Base-by-base conservation (phyloP, 2,329 filamentous ascomycete species). In the Niveomyces coronatus region DNA sequence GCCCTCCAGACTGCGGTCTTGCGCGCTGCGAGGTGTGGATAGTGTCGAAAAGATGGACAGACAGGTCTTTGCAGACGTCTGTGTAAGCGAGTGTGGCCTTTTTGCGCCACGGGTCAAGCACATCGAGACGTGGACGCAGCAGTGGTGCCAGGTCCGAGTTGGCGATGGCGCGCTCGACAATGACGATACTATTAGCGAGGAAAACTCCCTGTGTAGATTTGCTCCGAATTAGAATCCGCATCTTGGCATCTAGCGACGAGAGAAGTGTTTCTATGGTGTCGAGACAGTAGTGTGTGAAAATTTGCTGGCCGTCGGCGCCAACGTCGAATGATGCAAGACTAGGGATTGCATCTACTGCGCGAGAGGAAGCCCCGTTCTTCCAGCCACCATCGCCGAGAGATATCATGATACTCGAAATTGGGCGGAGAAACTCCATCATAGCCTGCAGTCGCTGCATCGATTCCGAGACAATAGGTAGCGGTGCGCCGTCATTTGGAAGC, bases 331-430 rank as follows among this genome's bases (percentile, higher is more conserved):
- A 82, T 10, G 78, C 76, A 20, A 87, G 67, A 36, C 80, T 84
- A 0, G 82, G 80, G 15, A 80, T 73, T 19, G 73, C 73, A 29
- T 83, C 76, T 6, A 73, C 75, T 4, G 71, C 71, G 9, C 74
- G 72, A 9, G 71, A 65, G 29, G 68, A 64, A 13, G 66, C 61
- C 9, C 63, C 60, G 15, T 58, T 65, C 4, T 75, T 77, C 91
- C 91, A 98, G 24, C 89, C 89, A 2, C 88, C 87, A 50, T 96
- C 88, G 14, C 91, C 91, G 9, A 98, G 64, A 1, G 88, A 94
- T 19, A 91, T 79, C 68, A 98, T 79, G 48, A 98, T 85, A 43
- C 85, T 89, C 3, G 85, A 85, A 15, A 98, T 73, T 1, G 91
- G 87, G 6, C 79, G 74, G 16, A 94, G 70, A 58, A 94, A 96